Evolutionary conservation across 495 filamentous ascomycete genomes (phyloP), one percentile per base, ranked within the genome.

Genomic region (Annulohypoxylon maeteangense): DNA sequence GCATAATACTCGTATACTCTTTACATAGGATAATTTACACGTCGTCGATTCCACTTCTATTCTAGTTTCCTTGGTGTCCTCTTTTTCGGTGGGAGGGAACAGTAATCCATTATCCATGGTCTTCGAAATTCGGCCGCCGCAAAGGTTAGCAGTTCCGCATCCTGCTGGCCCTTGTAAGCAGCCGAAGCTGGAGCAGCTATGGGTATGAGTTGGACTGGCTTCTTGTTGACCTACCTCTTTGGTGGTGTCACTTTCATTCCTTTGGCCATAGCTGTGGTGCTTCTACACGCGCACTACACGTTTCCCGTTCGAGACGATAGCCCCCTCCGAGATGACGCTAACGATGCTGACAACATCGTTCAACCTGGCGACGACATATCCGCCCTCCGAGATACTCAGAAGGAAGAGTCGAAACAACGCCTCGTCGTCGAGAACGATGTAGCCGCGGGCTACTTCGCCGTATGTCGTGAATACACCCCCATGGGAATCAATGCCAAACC

Each of bases 201-300:
- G 90, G 90, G 89, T 86, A 68, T 73, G 55, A 84, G 84, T 69
- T 86, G 93, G 84, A 83, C 86, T 66, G 82, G 81, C 66, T 89
- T 96, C 74, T 81, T 95, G 67, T 75, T 91, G 71, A 83, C 90
- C 74, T 98, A 97, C 84, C 70, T 97, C 66, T 79, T 98, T 68
- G 96, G 96, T 78, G 96, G 95, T 75, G 79, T 98, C 72, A 97
- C 94, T 25, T 94, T 99, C 70, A 74, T 98, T 61, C 96, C 95
- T 42, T 81, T 97, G 4, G 50, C 95, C 66, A 65, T 95, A 50
- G 78, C 78, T n/a, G 76, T 87, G 31, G 40, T 93, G 38, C 74
- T 95, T 20, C 77, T 91, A 27, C 88, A 93, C 74, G 89, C 87
- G 68, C 89, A 94, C 78, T 73, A 91, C 29, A 90, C 88, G 7